A percentile compares a stretch with the other conserved stretches of the same genome.
Conservation (phyloP, 768 basidiomycete species). For the Agaricus subrufescens region DNA sequence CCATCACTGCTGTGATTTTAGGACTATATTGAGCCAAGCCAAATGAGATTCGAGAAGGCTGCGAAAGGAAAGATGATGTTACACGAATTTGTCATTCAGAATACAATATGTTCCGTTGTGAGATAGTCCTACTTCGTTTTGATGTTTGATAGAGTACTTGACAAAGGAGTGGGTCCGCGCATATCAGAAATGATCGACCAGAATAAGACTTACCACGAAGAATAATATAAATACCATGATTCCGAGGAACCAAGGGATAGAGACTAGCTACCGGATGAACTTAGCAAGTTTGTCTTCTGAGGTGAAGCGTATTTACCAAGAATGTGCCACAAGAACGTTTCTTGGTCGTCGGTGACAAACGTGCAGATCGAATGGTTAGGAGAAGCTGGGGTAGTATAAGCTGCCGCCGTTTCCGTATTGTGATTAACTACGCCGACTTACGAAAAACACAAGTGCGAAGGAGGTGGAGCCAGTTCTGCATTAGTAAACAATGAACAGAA, state of each 20-base stretch:
- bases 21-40: background rate
- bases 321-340: background rate
- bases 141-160: conserved; percentile 3
- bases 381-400: no score
- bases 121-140: background rate
- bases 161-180: background rate
- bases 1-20: background rate
- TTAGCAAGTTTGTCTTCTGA: background rate
- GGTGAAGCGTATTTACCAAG: background rate
- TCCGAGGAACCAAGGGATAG: background rate
- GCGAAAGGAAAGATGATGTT: background rate
- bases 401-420: no score
- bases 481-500: no score
- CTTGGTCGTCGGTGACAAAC: no score
- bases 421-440: no score
- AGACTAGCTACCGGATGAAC: background rate
- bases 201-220: background rate
- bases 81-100: background rate
- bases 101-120: conserved; percentile 8
- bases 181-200: no score
- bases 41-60: background rate
- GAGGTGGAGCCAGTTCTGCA: no score
- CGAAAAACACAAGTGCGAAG: no score
- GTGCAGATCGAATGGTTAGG: no score
- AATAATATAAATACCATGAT: background rate